phyloP scores from a whole-genome alignment of 1,139 yeast genomes.

The Pichia sp. region DNA sequence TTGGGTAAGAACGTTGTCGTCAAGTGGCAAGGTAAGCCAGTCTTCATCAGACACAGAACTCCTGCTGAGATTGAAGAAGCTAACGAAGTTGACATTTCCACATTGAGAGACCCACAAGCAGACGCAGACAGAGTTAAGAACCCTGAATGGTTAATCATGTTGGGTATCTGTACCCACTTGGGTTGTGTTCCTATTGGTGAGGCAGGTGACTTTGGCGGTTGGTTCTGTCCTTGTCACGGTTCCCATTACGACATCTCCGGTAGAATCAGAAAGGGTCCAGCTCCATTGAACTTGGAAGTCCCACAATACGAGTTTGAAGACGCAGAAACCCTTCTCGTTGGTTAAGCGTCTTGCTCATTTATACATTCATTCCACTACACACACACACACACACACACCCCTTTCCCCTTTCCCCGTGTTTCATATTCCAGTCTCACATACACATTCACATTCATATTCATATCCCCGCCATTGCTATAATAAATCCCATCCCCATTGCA shows the following conservation, averaged over 20 bases:
- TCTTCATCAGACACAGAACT: slow-evolving; percentile 99
- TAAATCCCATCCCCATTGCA: no score
- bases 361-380: not conserved
- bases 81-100: slow-evolving; percentile 61
- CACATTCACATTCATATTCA: no score
- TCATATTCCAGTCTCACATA: no score
- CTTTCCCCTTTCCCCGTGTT: not conserved
- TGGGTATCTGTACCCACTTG: slow-evolving; percentile 99
- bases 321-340: slow-evolving; percentile 68
- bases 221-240: slow-evolving; percentile 99
- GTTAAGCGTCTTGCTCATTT: no score
- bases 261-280: slow-evolving; percentile 99
- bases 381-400: not conserved
- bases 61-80: slow-evolving; percentile 92
- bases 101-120: slow-evolving; percentile 89
- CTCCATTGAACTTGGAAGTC: slow-evolving; percentile 96
- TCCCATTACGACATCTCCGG: slow-evolving; percentile 99
- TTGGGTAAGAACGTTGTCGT: slow-evolving; percentile 97
- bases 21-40: slow-evolving; percentile 99
- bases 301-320: slow-evolving; percentile 84
- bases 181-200: slow-evolving; percentile 99
- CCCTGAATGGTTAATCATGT: slow-evolving; percentile 98
- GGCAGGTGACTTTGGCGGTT: slow-evolving; percentile 99
- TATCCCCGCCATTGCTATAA: no score
- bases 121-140: slow-evolving; percentile 92